Conservation (phyloP, 2,329 filamentous ascomycete species). For the Colletotrichum aenigma region DNA sequence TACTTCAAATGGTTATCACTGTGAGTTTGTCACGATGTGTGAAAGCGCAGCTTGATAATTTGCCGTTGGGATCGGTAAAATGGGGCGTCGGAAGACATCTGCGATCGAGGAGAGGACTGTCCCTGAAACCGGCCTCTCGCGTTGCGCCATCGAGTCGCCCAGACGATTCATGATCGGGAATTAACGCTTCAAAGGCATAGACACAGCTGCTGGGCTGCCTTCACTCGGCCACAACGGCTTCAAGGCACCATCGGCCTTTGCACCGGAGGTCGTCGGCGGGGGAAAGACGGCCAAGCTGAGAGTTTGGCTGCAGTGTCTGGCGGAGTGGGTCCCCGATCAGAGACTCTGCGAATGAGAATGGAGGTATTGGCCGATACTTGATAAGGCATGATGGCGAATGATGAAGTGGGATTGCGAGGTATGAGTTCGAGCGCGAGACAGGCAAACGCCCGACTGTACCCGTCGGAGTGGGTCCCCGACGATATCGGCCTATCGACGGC, state of each 20-base stretch:
- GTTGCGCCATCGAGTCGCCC: neutral
- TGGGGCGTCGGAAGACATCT: neutral
- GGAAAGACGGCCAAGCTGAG: neutral
- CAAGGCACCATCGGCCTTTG: neutral
- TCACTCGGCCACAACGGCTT: neutral
- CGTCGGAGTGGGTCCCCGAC: constrained; percentile 18
- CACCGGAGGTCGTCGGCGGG: neutral
- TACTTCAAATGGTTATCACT: neutral
- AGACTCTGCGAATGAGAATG: neutral
- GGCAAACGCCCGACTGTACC: neutral
- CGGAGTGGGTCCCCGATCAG: constrained; percentile 19
- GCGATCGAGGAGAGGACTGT: neutral
- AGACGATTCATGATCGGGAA: neutral
- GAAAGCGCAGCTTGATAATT: neutral
- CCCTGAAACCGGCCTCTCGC: neutral
- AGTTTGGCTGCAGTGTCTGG: neutral
- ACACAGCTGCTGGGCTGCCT: neutral
- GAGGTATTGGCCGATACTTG: neutral
- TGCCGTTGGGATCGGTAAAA: constrained; percentile 8
- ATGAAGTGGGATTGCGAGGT: neutral
- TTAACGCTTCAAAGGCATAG: neutral
- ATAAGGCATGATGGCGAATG: neutral
- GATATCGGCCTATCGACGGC: neutral
- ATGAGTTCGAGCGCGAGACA: neutral
- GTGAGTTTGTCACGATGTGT: neutral